phyloP scores from a whole-genome alignment of 441 rosid species.

The Gossypium schwendimanii region DNA sequence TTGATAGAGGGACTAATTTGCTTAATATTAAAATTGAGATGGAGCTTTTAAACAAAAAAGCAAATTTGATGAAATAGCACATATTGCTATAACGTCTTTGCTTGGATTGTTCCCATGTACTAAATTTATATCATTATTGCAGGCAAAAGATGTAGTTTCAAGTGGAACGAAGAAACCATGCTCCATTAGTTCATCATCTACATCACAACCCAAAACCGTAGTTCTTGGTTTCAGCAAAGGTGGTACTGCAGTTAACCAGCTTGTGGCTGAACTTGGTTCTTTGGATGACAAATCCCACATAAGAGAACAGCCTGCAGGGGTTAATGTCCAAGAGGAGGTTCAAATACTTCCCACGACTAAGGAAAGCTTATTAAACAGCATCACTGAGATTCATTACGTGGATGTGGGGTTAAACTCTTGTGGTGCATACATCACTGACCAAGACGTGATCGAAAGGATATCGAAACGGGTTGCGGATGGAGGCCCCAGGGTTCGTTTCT shows the following conservation, averaged over 20 bases:
- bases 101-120: neutral
- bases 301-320: slow-evolving; percentile 11
- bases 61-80: too few species aligned
- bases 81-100: too few species aligned
- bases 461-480: slow-evolving; percentile 30
- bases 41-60: too few species aligned
- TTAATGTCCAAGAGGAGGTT: slow-evolving; percentile 17
- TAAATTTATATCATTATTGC: slow-evolving; percentile 9
- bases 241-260: slow-evolving; percentile 80
- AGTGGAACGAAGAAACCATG: slow-evolving; percentile 9
- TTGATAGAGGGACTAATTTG: too few species aligned
- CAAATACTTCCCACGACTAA: slow-evolving; percentile 41
- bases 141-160: slow-evolving; percentile 40
- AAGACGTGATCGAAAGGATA: slow-evolving; percentile 38
- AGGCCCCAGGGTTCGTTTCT: slow-evolving; percentile 30
- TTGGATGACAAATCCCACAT: slow-evolving; percentile 21
- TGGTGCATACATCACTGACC: slow-evolving; percentile 69
- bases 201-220: slow-evolving; percentile 40
- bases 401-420: slow-evolving; percentile 71
- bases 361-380: slow-evolving; percentile 51
- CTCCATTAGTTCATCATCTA: slow-evolving; percentile 7
- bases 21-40: too few species aligned
- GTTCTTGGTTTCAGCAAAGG: slow-evolving; percentile 92
- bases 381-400: slow-evolving; percentile 60
- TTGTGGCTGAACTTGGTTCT: slow-evolving; percentile 55